A percentile compares a stretch with the other conserved stretches of the same genome.
phyloP scores from a whole-genome alignment of 2,329 filamentous ascomycete genomes.

The Neonectria sp. region DNA sequence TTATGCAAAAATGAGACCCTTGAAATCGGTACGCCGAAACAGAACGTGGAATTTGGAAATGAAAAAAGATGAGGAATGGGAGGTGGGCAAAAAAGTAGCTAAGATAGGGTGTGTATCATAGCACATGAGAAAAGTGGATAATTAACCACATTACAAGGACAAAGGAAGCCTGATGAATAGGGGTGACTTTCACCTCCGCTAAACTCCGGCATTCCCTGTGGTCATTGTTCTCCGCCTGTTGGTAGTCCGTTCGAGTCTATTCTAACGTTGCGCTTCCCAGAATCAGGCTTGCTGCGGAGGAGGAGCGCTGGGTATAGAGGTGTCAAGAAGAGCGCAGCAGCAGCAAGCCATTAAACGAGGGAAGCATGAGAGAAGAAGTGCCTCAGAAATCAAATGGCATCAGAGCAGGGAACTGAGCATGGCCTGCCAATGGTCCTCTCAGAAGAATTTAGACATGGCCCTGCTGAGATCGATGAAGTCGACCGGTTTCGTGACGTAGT shows the following conservation, averaged over 20 bases:
- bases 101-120: constrained; percentile 17
- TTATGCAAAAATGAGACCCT: constrained; percentile 21
- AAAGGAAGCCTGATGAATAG: neutral
- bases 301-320: constrained; percentile 35
- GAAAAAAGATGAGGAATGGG: neutral
- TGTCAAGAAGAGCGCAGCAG: constrained; percentile 15
- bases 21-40: neutral
- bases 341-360: constrained; percentile 22
- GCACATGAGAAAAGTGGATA: constrained; percentile 15
- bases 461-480: constrained; percentile 87
- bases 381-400: constrained; percentile 57
- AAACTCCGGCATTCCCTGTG: neutral
- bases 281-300: constrained; percentile 24
- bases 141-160: constrained; percentile 12
- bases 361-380: constrained; percentile 39
- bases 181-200: constrained; percentile 11
- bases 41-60: neutral
- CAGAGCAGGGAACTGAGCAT: neutral
- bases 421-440: constrained; percentile 33
- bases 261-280: constrained; percentile 31
- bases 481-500: constrained; percentile 89
- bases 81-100: neutral
- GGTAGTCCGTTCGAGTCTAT: constrained; percentile 27
- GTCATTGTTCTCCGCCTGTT: constrained; percentile 10
- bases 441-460: constrained; percentile 77